Conservation (phyloP, 2,329 filamentous ascomycete genomes). For the Nemania serpens region DNA sequence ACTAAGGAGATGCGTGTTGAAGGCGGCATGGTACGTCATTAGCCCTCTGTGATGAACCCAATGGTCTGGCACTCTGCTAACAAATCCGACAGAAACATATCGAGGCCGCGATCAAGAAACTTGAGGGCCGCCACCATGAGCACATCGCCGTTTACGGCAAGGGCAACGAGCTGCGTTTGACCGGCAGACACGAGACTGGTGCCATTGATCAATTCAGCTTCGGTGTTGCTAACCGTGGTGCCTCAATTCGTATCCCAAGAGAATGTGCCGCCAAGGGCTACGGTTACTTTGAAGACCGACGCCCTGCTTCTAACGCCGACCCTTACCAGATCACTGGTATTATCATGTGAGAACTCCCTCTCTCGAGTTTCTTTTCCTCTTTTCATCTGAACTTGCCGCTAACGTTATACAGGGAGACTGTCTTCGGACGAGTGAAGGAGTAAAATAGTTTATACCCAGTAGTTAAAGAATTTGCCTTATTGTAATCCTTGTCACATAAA, state of each 20-base stretch:
- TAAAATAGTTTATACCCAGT: conserved; percentile 31
- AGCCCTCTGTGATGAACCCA: not conserved
- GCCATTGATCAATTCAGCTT: conserved; percentile 91
- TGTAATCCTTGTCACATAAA: conserved; percentile 25
- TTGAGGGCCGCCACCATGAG: conserved; percentile 76
- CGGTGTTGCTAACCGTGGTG: conserved; percentile 94
- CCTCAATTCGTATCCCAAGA: conserved; percentile 90
- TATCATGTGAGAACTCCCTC: conserved; percentile 58
- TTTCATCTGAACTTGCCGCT: conserved; percentile 1
- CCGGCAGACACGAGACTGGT: conserved; percentile 92
- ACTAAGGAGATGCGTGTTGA: conserved; percentile 86
- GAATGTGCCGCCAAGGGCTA: conserved; percentile 84
- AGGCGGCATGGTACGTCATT: conserved; percentile 70
- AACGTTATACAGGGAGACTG: conserved; percentile 53
- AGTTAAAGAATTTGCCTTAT: conserved; percentile 20
- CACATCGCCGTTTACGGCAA: conserved; percentile 95
- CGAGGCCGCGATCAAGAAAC: conserved; percentile 82
- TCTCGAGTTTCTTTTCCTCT: not conserved
- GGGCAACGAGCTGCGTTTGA: conserved; percentile 93
- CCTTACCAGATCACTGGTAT: conserved; percentile 81
- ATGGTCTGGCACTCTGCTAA: conserved; percentile 2
- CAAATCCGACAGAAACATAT: conserved; percentile 67
- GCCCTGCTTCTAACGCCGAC: conserved; percentile 80
- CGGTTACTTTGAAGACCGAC: conserved; percentile 90
- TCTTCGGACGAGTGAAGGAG: conserved; percentile 46